phyloP scores from a whole-genome alignment of 2,329 filamentous ascomycete species.

The Fusarium sp. region DNA sequence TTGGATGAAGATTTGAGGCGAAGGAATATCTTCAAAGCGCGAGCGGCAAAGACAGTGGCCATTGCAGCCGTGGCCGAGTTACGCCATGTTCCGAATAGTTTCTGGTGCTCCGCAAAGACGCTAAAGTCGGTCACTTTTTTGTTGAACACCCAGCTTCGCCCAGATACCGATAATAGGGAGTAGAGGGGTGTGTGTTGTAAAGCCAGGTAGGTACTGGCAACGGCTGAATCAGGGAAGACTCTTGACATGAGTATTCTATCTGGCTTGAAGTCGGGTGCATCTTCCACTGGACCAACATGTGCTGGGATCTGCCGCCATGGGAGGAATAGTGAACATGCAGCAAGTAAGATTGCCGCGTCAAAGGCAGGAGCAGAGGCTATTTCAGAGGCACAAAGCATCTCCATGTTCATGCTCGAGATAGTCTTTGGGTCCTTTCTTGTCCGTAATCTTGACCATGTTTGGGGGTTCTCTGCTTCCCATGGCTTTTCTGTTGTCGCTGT shows the following conservation, averaged over 20 bases:
- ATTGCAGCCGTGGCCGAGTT: slow-evolving; percentile 60
- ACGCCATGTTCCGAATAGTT: slow-evolving; percentile 61
- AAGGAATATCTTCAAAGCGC: slow-evolving; percentile 63
- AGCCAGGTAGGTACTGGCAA: slow-evolving; percentile 68
- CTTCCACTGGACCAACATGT: slow-evolving; percentile 46
- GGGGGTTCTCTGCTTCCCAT: slow-evolving; percentile 63
- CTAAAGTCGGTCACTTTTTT: slow-evolving; percentile 63
- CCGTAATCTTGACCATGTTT: slow-evolving; percentile 60
- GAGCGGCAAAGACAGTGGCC: slow-evolving; percentile 65
- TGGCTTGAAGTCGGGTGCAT: slow-evolving; percentile 43
- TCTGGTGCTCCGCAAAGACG: slow-evolving; percentile 62
- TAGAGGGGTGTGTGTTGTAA: slow-evolving; percentile 71
- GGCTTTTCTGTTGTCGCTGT: slow-evolving; percentile 59
- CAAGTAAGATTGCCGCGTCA: slow-evolving; percentile 59
- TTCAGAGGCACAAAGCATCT: slow-evolving; percentile 54
- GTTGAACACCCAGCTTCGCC: slow-evolving; percentile 70
- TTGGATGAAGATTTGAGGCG: slow-evolving; percentile 36
- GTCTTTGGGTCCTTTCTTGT: slow-evolving; percentile 45
- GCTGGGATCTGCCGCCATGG: slow-evolving; percentile 51
- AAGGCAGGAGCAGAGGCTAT: slow-evolving; percentile 55
- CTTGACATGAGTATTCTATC: slow-evolving; percentile 50
- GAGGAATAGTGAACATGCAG: slow-evolving; percentile 56
- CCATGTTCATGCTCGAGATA: slow-evolving; percentile 51
- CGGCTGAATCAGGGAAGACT: slow-evolving; percentile 61
- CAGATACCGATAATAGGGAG: slow-evolving; percentile 68